Conservation (phyloP, 139 green algal species). For the Chlorella sp. region DNA sequence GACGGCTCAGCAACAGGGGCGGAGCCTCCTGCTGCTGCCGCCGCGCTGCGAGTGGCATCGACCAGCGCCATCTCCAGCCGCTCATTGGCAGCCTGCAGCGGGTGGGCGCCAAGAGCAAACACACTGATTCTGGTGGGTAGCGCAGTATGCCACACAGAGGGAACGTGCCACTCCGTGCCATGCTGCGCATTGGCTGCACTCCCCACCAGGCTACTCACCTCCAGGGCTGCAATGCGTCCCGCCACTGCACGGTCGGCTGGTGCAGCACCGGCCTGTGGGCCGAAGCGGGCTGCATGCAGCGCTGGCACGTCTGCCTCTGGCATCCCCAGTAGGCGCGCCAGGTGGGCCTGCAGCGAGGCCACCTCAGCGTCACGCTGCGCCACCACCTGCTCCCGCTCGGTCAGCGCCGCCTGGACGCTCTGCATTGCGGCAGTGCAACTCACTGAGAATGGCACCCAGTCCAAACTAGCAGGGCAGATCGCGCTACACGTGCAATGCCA, state of each 20-base stretch:
- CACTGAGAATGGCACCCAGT: neutral
- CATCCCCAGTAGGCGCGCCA: conserved; percentile 7
- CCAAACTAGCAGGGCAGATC: neutral
- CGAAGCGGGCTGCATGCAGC: neutral
- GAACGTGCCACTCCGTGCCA: no score
- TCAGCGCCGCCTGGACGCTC: conserved; percentile 12
- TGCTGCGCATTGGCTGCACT: no score
- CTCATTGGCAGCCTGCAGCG: conserved; percentile 13
- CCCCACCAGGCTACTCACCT: neutral
- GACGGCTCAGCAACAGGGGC: neutral
- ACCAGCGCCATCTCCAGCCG: conserved; percentile 19
- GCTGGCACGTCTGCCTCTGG: neutral
- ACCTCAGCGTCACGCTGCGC: conserved; percentile 7
- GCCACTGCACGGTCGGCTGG: neutral
- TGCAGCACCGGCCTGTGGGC: no score
- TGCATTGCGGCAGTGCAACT: neutral
- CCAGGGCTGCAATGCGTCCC: conserved; percentile 4
- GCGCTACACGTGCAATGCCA: neutral
- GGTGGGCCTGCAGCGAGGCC: neutral
- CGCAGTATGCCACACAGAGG: no score
- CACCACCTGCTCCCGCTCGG: conserved; percentile 6
- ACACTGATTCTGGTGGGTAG: no score
- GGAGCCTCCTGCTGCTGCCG: neutral
- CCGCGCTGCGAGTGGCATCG: neutral
- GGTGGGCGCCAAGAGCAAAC: neutral